Evolutionary conservation across 1,284 basidiomycete species (phyloP).

Genomic region (Cryptococcus sp.): DNA sequence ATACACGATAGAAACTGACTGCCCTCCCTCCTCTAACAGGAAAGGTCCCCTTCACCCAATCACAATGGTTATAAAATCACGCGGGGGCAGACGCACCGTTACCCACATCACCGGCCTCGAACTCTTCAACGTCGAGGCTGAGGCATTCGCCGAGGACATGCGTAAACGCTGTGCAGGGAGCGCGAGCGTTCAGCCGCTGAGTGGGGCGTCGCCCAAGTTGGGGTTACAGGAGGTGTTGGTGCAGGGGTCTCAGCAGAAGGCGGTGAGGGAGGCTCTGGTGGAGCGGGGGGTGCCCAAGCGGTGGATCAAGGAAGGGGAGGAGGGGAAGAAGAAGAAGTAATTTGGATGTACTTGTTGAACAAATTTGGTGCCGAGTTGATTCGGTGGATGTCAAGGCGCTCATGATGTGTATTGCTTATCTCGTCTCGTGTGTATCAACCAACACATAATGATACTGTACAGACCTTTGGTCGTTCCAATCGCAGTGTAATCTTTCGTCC

Average conservation of each 20-base stretch:
- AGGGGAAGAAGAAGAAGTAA: conserved; percentile 16
- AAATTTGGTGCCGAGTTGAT: too few species aligned
- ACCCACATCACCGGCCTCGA: conserved; percentile 77
- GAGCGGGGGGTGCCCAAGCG: conserved; percentile 70
- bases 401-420: background rate
- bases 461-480: background rate
- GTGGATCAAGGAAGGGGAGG: conserved; percentile 61
- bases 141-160: conserved; percentile 74
- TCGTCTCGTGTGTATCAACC: background rate
- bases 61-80: conserved; percentile 63
- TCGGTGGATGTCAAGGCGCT: background rate
- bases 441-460: background rate
- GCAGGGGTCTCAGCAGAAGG: conserved; percentile 72
- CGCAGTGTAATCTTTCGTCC: background rate
- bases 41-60: conserved; percentile 72
- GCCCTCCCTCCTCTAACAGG: conserved; percentile 49
- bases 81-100: conserved; percentile 70
- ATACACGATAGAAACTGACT: background rate
- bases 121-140: conserved; percentile 63
- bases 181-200: conserved; percentile 53
- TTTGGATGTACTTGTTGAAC: too few species aligned
- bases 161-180: conserved; percentile 70
- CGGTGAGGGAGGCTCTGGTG: conserved; percentile 63
- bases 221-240: conserved; percentile 64
- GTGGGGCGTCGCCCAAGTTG: conserved; percentile 44